These are phyloP conservation scores for Tulasnella sp. DNA, from an alignment of 768 basidiomycete species.

Conservation along the genomic window DNA sequence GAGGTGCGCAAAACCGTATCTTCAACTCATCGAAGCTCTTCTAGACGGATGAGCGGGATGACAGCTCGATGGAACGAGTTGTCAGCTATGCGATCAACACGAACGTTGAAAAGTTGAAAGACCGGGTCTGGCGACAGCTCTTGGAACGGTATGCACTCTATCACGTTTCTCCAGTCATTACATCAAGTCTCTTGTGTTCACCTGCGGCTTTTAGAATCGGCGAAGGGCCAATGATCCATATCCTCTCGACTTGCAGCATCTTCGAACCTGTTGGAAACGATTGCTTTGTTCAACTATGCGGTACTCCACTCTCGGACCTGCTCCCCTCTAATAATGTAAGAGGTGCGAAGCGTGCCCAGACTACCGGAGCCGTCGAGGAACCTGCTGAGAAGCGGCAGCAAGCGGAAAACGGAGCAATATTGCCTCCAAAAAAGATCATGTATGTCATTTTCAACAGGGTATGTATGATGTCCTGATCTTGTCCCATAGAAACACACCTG, in stretches of 20 bases:
- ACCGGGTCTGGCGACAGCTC: conserved; percentile 53
- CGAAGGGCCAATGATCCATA: conserved; percentile 59
- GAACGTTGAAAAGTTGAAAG: conserved; percentile 47
- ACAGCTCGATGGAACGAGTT: conserved; percentile 32
- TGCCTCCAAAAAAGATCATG: neutral
- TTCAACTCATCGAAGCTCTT: neutral
- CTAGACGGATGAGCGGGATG: neutral
- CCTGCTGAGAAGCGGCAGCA: neutral
- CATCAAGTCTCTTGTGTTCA: neutral
- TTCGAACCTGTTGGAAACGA: conserved; percentile 73
- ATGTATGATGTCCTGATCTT: neutral
- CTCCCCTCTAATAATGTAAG: neutral
- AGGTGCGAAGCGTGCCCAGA: neutral
- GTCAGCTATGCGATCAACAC: conserved; percentile 62
- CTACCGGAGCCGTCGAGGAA: neutral
- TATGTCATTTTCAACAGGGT: neutral
- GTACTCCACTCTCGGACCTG: conserved; percentile 47
- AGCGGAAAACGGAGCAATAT: neutral
- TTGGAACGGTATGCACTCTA: conserved; percentile 40
- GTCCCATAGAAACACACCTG: conserved; percentile 30
- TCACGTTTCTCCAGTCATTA: neutral
- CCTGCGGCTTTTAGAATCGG: conserved; percentile 53
- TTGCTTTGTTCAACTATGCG: conserved; percentile 75
- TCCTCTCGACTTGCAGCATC: conserved; percentile 62
- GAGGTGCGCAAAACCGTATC: too few species aligned